Base-by-base conservation (phyloP, 768 basidiomycete genomes). In the Floccularia luteovirens region DNA sequence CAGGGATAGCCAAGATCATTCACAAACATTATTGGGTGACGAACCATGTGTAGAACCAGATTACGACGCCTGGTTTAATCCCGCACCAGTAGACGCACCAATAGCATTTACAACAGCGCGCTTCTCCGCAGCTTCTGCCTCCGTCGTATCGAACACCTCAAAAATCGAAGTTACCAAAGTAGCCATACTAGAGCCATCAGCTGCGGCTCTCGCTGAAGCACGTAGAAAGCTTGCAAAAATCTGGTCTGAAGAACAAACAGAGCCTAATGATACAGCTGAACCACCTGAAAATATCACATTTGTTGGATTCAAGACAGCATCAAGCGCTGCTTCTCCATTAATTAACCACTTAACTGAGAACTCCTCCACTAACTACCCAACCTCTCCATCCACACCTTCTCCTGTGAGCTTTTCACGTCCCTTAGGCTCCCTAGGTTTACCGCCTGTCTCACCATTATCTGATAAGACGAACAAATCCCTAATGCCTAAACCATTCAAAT, bases 201-300 rank as follows among this genome's bases (percentile, higher is more conserved):
- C 60, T 23, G 59, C 60, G 17, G 76, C 82, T 1, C 52, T 82
- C 5, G 70, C 66, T 5, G 69, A 68, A 47, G 82, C 81, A 1
- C 58, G 70, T 55, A 69, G 69, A 31, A 73, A 64, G 46, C 61
- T 79, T 51, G 61, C 58, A 20, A 20, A 39, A 27, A 39, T 39
- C 16, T 39, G 38, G 38, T 14, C 5, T 6, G 45, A 34, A 31
- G 27, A 24, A 6, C 41, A 42, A 11, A 23, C 45, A 22, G 63
- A 58, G 41, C 63, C 61, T 38, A 24, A 42, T 20, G 13, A 17
- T 6, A 17, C 24, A 14, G 10, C 5, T 10, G 38, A 28, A 28
- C 16, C n/a, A 14, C 20, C 13, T 5, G 31, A 16, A 23, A 27
- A 17, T 28, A 25, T 8, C 16, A 8, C 10, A 11, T 19, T n/a